Evolutionary conservation across 805 yeast species (phyloP), one percentile per base, ranked within the genome.

Genomic region (Metschnikowia drakensbergensis): DNA sequence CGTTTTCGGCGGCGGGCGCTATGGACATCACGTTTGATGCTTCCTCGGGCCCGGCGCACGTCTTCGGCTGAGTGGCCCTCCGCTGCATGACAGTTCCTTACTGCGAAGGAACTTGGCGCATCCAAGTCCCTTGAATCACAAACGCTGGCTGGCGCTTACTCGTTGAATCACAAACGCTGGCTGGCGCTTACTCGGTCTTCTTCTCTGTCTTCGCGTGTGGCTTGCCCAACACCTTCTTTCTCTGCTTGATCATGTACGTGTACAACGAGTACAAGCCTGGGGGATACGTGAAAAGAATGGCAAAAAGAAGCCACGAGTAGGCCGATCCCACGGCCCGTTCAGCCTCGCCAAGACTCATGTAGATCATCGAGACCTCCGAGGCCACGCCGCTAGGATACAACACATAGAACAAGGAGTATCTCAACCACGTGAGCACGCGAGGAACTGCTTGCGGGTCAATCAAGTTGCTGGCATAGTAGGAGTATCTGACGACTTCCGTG

Each of bases 301-400:
- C 73, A 46, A 81, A 72, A 55, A 90, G 72, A 47, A 80, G 65
- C 62, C 76, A 74, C 37, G 82, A 77, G 67, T 80, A 82, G 68
- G 74, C 66, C 0, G 54, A 52, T 4, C 86, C 84, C 44, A 75
- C 72, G 30, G 59, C 76, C 41, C 56, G 54, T 45, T 70, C 76
- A n/a, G 96, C 96, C 42, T 78, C 80, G n/a, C 75, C 77, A 45
- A 92, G 72, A 0, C 96, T 83, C 48, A 81, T 67, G 67, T 80
- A 84, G 50, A 88, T 76, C 68, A 89, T 80, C 32, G 74, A 60
- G 51, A 86, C 74, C 65, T 94, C 99, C 52, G 92, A 82, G 1
- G 86, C 79, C n/a, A 91, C 97, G 3, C 99, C 99, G 22, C 86
- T 66, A 17, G 99, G 99, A 62, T 94, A 94, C 54, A 94, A 72